Evolutionary conservation across 257 asterid species (phyloP), one percentile per base, ranked within the genome.

Genomic region (Echites panduratus): DNA sequence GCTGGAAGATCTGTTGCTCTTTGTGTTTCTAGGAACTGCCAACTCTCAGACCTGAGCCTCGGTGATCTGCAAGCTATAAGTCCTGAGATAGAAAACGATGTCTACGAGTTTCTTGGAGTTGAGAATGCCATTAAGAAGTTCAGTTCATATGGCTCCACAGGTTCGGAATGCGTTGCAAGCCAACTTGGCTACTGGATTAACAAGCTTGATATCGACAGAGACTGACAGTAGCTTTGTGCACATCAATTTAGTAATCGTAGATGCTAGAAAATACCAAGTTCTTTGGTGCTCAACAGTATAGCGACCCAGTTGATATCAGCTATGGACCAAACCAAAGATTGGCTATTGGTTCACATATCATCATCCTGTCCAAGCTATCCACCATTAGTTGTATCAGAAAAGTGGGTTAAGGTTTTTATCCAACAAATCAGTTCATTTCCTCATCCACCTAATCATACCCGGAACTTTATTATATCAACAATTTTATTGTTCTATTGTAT

Each of bases 111-210:
- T 78, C 93, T 95, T 69, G 98, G 98, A 52, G 98, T 92, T 6
- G 94, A 90, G 76, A 95, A 95, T 75, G 62, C 99, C 35, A 85
- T 95, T 8, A 85, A 87, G 74, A 95, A 89, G 67, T 95, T 95
- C 87, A 85, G 87, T 69, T 95, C 98, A 9, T 95, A 95, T 77
- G 99, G 99, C 72, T 95, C 99, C 48, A 92, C 99, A 0, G 99
- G 99, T 73, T 87, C 95, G 9, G 91, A 83, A 70, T 92, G 97
- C 66, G 99, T 95, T 29, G 88, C 97, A 65, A 75, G n/a, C 76
- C 99, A 95, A 78, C 82, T 95, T 61, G 88, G 84, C 56, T 89
- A 86, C 78, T 95, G 98, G 99, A 80, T 81, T 9, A 63, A 73
- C 26, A 85, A 86, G 84, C 84, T 95, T 26, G 84, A 71, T 57